Base-by-base conservation (phyloP, 2,329 filamentous ascomycete genomes). In the Hypoxylon sp. region DNA sequence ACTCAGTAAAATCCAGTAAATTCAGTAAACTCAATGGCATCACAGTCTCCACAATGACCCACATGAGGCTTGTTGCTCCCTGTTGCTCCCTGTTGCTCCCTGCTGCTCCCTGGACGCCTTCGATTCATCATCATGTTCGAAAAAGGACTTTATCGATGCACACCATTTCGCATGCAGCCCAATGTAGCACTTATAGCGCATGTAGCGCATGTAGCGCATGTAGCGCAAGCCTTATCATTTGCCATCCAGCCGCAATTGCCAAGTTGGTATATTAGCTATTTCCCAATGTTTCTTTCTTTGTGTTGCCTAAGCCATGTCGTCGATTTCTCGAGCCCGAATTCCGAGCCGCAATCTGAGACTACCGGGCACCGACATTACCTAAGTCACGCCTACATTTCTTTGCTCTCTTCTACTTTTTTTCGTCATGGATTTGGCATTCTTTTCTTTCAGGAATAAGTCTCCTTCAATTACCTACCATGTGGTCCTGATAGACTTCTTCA, bases 301-400 rank as follows among this genome's bases (percentile, higher is more conserved):
- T 64, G n/a, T 3, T 52, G 57, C 60, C 38, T 43, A 53, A n/a
- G 49, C 17, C 30, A 60, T 62, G 34, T 65, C 64, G 60, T 62
- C 49, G 32, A 25, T 53, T 48, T 34, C 14, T 53, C 46, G 41
- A 56, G 55, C 51, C 68, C 68, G 68, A 70, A 63, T 28, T 50
- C 68, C 68, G 68, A 70, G 6, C 7, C 58, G 59, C 61, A 55
- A 41, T 63, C 55, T 53, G 13, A 51, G 50, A 41, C 45, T 41
- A 19, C 2, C 64, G 65, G 49, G n/a, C 56, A 10, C 68, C 68
- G 68, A 70, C 46, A 60, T 63, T 51, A 61, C 25, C 36, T 38
- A 17, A 2, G 28, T 49, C 46, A n/a, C 25, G 6, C 36, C 36
- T 58, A 14, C 50, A 38, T 45, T 63, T 60, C 60, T 64, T 67